Evolutionary conservation across 2,329 filamentous ascomycete genomes (phyloP).

Genomic region (Chrysosphaeria jannelii): DNA sequence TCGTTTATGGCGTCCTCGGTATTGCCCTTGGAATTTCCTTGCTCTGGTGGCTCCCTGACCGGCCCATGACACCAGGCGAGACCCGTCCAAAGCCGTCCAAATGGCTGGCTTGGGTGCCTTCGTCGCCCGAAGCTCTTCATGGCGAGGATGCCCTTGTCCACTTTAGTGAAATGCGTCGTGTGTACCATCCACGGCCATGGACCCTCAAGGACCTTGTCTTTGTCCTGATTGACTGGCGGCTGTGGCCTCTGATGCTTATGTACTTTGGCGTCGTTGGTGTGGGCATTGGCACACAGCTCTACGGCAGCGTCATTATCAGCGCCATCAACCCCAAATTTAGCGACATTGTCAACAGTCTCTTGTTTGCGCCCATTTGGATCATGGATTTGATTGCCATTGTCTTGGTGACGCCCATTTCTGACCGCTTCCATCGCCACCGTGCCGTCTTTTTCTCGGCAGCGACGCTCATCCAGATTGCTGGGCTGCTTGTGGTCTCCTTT

Average conservation of each 20-base stretch:
- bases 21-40: conserved; percentile 40
- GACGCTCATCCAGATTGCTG: conserved; percentile 50
- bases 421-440: conserved; percentile 57
- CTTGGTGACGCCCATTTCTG: conserved; percentile 56
- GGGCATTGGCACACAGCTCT: conserved; percentile 68
- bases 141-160: conserved; percentile 57
- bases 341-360: conserved; percentile 44
- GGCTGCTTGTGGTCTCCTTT: conserved; percentile 52
- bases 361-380: conserved; percentile 86
- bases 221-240: conserved; percentile 58
- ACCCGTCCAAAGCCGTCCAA: conserved; percentile 12
- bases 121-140: conserved; percentile 35
- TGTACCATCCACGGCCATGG: conserved; percentile 53
- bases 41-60: conserved; percentile 75
- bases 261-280: conserved; percentile 88
- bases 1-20: conserved; percentile 53
- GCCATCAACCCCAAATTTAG: conserved; percentile 46
- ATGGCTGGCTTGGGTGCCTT: conserved; percentile 32
- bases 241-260: conserved; percentile 70
- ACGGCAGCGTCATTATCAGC: conserved; percentile 62
- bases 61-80: conserved; percentile 46
- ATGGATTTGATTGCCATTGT: conserved; percentile 76
- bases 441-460: conserved; percentile 56
- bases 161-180: conserved; percentile 52
- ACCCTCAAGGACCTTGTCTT: conserved; percentile 33